Conservation (phyloP, 495 filamentous ascomycete genomes). For the Penicillium bovifimosum region DNA sequence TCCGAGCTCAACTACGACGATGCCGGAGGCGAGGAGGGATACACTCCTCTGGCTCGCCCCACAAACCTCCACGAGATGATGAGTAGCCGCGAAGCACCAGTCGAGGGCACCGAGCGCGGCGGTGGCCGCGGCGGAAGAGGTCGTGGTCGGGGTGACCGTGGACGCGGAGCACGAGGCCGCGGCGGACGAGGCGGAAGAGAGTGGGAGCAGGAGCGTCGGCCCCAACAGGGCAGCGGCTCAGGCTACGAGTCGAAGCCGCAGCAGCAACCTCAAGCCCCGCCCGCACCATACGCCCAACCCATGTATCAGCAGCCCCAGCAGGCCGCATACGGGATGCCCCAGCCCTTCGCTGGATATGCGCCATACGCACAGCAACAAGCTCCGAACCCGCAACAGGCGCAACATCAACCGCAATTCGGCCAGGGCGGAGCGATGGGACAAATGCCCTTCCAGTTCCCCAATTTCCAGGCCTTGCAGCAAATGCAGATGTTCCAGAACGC, state of each 20-base stretch:
- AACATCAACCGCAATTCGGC: constrained; percentile 12
- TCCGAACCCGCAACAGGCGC: constrained; percentile 28
- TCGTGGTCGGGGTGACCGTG: constrained; percentile 42
- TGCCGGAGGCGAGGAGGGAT: constrained; percentile 48
- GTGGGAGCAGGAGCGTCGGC: constrained; percentile 36
- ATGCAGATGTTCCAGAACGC: constrained; percentile 29
- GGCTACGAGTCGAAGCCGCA: constrained; percentile 15
- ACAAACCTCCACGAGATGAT: constrained; percentile 53
- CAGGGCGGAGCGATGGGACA: constrained; percentile 13
- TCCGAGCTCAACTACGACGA: constrained; percentile 52
- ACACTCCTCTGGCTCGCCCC: constrained; percentile 64
- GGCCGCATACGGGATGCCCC: constrained; percentile 25
- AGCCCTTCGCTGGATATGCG: constrained; percentile 28
- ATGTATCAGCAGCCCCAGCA: constrained; percentile 24
- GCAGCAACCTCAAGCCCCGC: constrained; percentile 10
- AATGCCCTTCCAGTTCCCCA: constrained; percentile 37
- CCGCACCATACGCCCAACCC: constrained; percentile 21
- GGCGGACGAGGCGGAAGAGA: constrained; percentile 48
- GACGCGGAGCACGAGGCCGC: constrained; percentile 43
- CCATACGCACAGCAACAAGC: constrained; percentile 33
- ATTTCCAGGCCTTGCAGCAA: constrained; percentile 33
- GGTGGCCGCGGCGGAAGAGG: constrained; percentile 37
- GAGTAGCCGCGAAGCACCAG: constrained; percentile 39
- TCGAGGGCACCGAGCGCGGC: constrained; percentile 37
- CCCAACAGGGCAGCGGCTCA: constrained; percentile 18